A percentile compares a stretch with the other conserved stretches of the same genome.
These are phyloP conservation scores for Aspergillus aculeatinus DNA, from an alignment of 2,329 filamentous ascomycete species.

Conservation along the genomic window DNA sequence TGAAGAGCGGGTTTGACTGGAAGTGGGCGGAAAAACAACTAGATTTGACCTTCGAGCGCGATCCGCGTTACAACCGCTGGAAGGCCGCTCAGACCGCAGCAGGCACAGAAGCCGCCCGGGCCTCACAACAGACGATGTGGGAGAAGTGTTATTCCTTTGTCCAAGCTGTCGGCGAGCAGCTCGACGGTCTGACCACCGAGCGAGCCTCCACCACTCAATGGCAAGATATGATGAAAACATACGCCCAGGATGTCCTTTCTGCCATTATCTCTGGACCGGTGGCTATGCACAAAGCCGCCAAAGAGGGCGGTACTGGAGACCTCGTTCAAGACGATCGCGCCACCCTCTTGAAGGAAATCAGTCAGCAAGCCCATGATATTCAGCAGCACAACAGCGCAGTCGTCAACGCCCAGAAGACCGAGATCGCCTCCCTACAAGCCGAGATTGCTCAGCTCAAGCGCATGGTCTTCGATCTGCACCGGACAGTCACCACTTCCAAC, in stretches of 20 bases:
- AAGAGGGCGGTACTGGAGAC: neutral
- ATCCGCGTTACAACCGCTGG: conserved; percentile 32
- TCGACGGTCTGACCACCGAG: conserved; percentile 24
- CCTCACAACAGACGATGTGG: conserved; percentile 24
- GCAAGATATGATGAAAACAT: conserved; percentile 23
- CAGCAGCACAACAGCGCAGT: neutral
- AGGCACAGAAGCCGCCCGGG: conserved; percentile 8
- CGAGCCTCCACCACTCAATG: conserved; percentile 15
- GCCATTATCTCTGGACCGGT: conserved; percentile 19
- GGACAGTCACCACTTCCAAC: conserved; percentile 14
- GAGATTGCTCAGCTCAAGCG: conserved; percentile 33
- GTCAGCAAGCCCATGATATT: neutral
- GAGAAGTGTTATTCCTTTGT: conserved; percentile 38
- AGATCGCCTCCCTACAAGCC: conserved; percentile 28
- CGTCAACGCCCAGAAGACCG: conserved; percentile 18
- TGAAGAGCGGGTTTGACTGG: conserved; percentile 38
- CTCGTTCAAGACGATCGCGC: neutral
- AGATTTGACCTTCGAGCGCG: conserved; percentile 27
- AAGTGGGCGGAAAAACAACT: conserved; percentile 24
- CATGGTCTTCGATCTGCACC: conserved; percentile 29
- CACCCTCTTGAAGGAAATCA: neutral
- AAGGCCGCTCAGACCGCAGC: conserved; percentile 22
- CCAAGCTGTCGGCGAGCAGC: conserved; percentile 27
- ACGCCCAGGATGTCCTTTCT: conserved; percentile 27
- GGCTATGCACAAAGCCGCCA: neutral